These are phyloP conservation scores for Backusella tuberculispora DNA, from an alignment of 192 early-diverging fungal species.

Conservation along the genomic window DNA sequence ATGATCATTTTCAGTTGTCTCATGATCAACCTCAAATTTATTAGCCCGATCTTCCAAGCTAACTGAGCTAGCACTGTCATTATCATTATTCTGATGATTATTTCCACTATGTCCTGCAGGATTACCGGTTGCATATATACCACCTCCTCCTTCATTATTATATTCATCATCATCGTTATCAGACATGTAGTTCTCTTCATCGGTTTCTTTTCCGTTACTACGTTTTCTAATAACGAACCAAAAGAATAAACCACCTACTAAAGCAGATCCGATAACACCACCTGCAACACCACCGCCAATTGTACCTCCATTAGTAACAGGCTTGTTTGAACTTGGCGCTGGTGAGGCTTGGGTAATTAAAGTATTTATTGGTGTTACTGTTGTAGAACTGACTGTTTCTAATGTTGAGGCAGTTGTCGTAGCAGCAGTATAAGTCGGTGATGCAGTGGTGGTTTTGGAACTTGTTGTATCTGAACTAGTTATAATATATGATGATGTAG, in stretches of 20 bases:
- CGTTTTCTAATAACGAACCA: background rate
- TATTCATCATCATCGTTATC: background rate
- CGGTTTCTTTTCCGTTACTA: background rate
- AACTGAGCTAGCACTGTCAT: background rate
- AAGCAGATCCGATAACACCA: background rate
- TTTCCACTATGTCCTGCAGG: background rate
- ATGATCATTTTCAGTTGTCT: background rate
- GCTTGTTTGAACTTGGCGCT: background rate
- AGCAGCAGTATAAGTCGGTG: background rate
- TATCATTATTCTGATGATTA: background rate
- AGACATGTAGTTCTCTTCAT: background rate
- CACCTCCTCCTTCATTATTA: background rate
- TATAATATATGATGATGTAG: background rate
- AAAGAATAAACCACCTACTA: background rate
- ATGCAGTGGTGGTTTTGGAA: background rate
- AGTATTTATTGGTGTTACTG: background rate
- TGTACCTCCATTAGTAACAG: background rate
- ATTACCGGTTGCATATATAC: background rate
- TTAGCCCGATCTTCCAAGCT: background rate
- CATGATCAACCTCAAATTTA: slow-evolving; percentile 3
- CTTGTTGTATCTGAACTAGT: slow-evolving; percentile 1
- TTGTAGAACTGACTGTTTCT: background rate
- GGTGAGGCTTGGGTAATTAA: background rate
- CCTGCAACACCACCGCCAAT: background rate
- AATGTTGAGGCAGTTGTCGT: background rate